phyloP scores from a whole-genome alignment of 352 stramenopile genomes.

The Phytophthora pseudosyringae region DNA sequence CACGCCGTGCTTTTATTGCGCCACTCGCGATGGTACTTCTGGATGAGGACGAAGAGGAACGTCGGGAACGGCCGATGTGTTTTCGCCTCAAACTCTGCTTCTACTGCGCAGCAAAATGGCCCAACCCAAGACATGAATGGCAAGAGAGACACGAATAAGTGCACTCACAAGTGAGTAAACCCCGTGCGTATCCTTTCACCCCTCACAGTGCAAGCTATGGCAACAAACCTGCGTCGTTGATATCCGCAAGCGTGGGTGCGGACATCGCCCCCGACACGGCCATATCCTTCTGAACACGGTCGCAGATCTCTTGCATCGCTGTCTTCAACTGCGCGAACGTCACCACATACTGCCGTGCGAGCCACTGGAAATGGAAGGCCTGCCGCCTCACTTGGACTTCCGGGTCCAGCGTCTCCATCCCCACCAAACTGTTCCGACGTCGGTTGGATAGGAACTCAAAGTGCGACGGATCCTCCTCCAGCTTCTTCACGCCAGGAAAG shows the following conservation, averaged over 20 bases:
- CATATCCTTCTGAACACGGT: slow-evolving; percentile 54
- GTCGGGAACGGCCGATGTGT: slow-evolving; percentile 74
- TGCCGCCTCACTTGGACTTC: slow-evolving; percentile 49
- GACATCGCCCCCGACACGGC: slow-evolving; percentile 32
- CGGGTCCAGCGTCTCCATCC: slow-evolving; percentile 28
- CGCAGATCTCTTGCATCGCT: slow-evolving; percentile 57
- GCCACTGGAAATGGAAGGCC: slow-evolving; percentile 77
- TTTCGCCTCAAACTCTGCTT: slow-evolving; percentile 88
- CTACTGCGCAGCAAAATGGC: slow-evolving; percentile 59
- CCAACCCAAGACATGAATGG: slow-evolving; percentile 28
- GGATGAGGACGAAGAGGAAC: slow-evolving; percentile 81
- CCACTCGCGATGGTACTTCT: slow-evolving; percentile 86
- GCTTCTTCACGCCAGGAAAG: slow-evolving; percentile 56
- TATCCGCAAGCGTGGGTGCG: slow-evolving; percentile 47
- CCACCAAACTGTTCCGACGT: slow-evolving; percentile 33
- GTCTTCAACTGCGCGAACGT: slow-evolving; percentile 60
- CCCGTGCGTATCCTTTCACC: background rate
- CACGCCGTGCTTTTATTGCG: slow-evolving; percentile 58
- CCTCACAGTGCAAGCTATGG: background rate
- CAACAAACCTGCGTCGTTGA: slow-evolving; percentile 64
- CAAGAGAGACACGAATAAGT: slow-evolving; percentile 31
- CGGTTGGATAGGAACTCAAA: slow-evolving; percentile 45
- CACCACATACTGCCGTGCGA: slow-evolving; percentile 69
- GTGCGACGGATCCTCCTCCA: slow-evolving; percentile 67
- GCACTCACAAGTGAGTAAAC: slow-evolving; percentile 29